Base-by-base conservation (phyloP, 2,329 filamentous ascomycete species). In the Colletotrichum camelliae region DNA sequence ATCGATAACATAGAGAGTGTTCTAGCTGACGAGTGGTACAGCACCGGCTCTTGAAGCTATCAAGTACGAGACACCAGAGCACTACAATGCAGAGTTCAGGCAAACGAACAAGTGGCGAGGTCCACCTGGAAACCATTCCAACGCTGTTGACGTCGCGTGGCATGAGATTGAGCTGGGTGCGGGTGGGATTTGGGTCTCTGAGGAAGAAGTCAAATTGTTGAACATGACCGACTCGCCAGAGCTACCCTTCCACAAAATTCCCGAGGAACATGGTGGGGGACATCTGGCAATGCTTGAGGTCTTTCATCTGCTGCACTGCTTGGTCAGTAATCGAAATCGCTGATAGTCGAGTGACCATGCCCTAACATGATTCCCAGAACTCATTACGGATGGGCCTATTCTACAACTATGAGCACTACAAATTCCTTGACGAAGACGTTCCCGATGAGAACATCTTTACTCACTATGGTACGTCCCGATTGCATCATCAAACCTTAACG, bases 51-150 rank as follows among this genome's bases (percentile, higher is more conserved):
- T 75, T 15, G 72, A 75, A 5, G 68, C 61, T 0, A 62, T 75
- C 29, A 67, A 57, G 12, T 67, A 72, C 16, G 43, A 35, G 16
- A 16, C 68, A 4, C 68, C 72, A 7, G 33, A 33, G 16, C 72
- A 75, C 13, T 75, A 75, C 16, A 67, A 72, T 16, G 72, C 72
- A 7, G 72, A 72, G 29, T 75, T 75, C 31, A 72, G 72, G 24
- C 72, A 75, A 24, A 67, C 55, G 1, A 75, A 75, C 31, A 75
- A 72, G n/a, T 75, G 72, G 72, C 72, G 72, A 16, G 72, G 61
- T 2, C 68, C 68, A 2, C 68, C 72, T 18, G 68, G 72, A 3
- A 61, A 58, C 5, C 72, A 75, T 21, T 75, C 72, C 21, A 75
- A 75, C 15, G 68, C 65, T 2, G 27, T 75, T 16, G 62, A 75